Base-by-base conservation (phyloP, 2,329 filamentous ascomycete species). In the Fusarium sambucinum region DNA sequence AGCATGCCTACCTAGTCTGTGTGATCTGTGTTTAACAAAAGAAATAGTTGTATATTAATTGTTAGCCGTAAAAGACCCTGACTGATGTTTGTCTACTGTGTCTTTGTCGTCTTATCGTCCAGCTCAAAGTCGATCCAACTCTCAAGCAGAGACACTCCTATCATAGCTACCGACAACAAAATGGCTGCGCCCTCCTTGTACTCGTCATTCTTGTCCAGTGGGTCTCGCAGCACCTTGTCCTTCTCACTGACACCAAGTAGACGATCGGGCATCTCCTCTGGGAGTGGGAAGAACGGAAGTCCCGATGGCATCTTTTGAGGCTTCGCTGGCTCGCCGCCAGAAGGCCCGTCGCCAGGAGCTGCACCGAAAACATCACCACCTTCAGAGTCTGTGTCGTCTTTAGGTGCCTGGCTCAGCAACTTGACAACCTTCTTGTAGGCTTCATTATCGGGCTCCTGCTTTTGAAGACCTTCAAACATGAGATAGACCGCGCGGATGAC, bases 401-500 rank as follows among this genome's bases (percentile, higher is more conserved):
- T 2, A 1, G 53, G 35, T 12, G 19, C 10, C 1, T 38, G 7
- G 10, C 63, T 66, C 13, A 67, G 14, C 3, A 48, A n/a, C 12
- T 54, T 7, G 2, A 67, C n/a, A 0, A 32, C 63, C 2, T 30
- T 27, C 1, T 42, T 30, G 3, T 67, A 66, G 1, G 42, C 52
- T 3, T 38, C 4, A 13, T 41, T 67, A 0, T 51, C 5, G 3
- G 48, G 48, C 2, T 52, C 50, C 4, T 1, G 63, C 30, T 3
- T 68, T 21, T 29, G 27, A 1, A 68, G 66, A 1, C 65, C 65
- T 1, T 68, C 35, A 2, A 68, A 65, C 64, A 68, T 68, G 4
- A 68, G 25, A 4, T 68, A 68, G 1, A 46, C 33, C 2, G 65
- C 71, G 6, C 69, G 67, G 2, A 73, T 44, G 2, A 72, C 71